Evolutionary conservation across 208 protist species (phyloP).

Genomic region (Phytomonas serpens): DNA sequence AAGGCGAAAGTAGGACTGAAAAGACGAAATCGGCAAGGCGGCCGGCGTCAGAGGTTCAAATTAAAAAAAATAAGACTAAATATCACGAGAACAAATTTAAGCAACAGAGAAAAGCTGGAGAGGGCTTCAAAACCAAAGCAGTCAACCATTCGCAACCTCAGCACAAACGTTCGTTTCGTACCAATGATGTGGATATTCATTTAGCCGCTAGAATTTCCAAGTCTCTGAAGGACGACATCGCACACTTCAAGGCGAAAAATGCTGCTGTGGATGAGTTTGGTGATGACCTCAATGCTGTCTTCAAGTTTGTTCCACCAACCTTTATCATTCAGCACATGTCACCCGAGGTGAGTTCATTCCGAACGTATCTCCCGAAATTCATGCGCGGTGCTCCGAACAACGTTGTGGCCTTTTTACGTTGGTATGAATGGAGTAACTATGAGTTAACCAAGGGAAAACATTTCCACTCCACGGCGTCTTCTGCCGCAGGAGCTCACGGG

Average conservation of each 20-base stretch:
- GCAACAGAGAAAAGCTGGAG: neutral
- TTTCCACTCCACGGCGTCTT: neutral
- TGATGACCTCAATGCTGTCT: conserved; percentile 46
- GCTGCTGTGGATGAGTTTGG: conserved; percentile 37
- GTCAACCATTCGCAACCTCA: neutral
- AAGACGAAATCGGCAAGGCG: neutral
- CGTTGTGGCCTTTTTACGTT: conserved; percentile 55
- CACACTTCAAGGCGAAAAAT: conserved; percentile 44
- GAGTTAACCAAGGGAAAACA: conserved; percentile 31
- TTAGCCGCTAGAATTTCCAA: conserved; percentile 65
- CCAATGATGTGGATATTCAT: conserved; percentile 67
- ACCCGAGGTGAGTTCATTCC: conserved; percentile 40
- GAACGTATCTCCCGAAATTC: conserved; percentile 71
- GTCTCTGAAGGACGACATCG: conserved; percentile 59
- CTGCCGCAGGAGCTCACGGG: conserved; percentile 8
- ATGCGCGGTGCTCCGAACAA: conserved; percentile 36
- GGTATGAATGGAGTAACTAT: conserved; percentile 82
- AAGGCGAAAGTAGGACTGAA: neutral
- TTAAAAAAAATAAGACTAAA: conserved; percentile 6
- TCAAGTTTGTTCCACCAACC: conserved; percentile 61
- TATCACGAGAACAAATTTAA: conserved; percentile 9
- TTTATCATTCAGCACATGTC: conserved; percentile 80
- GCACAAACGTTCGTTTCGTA: conserved; percentile 26
- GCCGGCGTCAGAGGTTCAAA: neutral
- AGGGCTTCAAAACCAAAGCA: neutral